Evolutionary conservation across 805 yeast species (phyloP).

Genomic region (Suhomyces sp.): DNA sequence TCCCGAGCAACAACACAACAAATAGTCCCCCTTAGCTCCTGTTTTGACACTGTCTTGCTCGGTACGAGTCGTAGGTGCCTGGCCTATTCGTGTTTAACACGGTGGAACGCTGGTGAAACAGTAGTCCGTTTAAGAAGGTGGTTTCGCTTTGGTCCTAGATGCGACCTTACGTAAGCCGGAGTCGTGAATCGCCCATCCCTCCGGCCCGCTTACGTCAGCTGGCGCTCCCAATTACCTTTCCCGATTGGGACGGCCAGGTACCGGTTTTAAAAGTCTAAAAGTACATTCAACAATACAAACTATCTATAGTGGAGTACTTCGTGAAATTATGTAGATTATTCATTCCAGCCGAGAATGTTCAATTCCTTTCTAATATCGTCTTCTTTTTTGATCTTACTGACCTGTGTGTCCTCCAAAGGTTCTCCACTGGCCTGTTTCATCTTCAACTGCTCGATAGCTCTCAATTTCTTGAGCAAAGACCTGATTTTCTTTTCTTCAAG

Average conservation of each 20-base stretch:
- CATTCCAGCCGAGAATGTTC: conserved; percentile 64
- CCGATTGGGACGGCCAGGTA: background rate
- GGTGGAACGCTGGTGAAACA: background rate
- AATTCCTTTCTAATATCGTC: conserved; percentile 74
- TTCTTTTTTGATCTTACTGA: conserved; percentile 85
- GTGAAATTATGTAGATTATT: conserved; percentile 14
- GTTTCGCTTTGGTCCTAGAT: background rate
- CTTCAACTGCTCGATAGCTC: conserved; percentile 92
- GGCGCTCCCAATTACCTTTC: conserved; percentile 3
- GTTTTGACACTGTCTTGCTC: background rate
- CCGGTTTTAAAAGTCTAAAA: background rate
- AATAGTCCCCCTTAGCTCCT: background rate
- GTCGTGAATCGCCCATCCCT: background rate
- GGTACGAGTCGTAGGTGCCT: background rate
- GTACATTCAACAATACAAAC: background rate
- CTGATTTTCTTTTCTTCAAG: conserved; percentile 92
- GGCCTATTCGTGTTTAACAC: background rate
- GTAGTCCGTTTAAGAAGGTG: background rate
- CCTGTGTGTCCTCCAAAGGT: conserved; percentile 87
- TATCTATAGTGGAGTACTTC: background rate
- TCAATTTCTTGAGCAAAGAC: conserved; percentile 82
- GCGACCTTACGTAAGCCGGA: background rate
- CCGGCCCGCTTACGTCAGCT: background rate
- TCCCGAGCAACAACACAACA: background rate
- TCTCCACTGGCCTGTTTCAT: conserved; percentile 82